A percentile compares a stretch with the other conserved stretches of the same genome.
Evolutionary conservation across 2,329 filamentous ascomycete genomes (phyloP).

Genomic region (Calonectria fujianensis): DNA sequence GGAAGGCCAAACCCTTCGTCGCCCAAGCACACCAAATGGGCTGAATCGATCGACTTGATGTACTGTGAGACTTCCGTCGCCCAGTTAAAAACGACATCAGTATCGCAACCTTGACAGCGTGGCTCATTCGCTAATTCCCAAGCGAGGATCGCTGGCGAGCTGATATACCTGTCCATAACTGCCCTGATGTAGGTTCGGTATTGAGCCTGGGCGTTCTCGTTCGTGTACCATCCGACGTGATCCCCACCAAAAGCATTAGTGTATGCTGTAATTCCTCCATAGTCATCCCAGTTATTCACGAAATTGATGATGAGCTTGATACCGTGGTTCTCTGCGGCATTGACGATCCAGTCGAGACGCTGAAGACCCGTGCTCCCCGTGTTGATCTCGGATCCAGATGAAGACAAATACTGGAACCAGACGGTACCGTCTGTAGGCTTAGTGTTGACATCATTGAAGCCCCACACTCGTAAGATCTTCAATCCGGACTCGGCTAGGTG

Average conservation of each 20-base stretch:
- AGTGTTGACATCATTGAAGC: slow-evolving; percentile 75
- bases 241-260: slow-evolving; percentile 73
- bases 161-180: slow-evolving; percentile 69
- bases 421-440: slow-evolving; percentile 57
- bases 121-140: slow-evolving; percentile 72
- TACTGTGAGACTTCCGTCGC: slow-evolving; percentile 70
- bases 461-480: slow-evolving; percentile 77
- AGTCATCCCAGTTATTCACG: slow-evolving; percentile 82
- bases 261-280: slow-evolving; percentile 79
- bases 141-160: slow-evolving; percentile 69
- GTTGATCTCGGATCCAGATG: slow-evolving; percentile 74
- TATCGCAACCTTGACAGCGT: slow-evolving; percentile 58
- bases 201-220: slow-evolving; percentile 70
- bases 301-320: slow-evolving; percentile 80
- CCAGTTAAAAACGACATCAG: slow-evolving; percentile 68
- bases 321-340: slow-evolving; percentile 73
- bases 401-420: slow-evolving; percentile 72
- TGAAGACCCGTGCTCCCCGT: slow-evolving; percentile 77
- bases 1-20: slow-evolving; percentile 72
- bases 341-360: slow-evolving; percentile 77
- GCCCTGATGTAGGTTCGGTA: slow-evolving; percentile 74
- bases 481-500: slow-evolving; percentile 70
- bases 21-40: slow-evolving; percentile 77
- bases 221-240: slow-evolving; percentile 75
- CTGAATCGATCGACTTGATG: slow-evolving; percentile 77